Base-by-base conservation (phyloP, 108 stramenopile genomes). In the Nannochloropsis gaditana region DNA sequence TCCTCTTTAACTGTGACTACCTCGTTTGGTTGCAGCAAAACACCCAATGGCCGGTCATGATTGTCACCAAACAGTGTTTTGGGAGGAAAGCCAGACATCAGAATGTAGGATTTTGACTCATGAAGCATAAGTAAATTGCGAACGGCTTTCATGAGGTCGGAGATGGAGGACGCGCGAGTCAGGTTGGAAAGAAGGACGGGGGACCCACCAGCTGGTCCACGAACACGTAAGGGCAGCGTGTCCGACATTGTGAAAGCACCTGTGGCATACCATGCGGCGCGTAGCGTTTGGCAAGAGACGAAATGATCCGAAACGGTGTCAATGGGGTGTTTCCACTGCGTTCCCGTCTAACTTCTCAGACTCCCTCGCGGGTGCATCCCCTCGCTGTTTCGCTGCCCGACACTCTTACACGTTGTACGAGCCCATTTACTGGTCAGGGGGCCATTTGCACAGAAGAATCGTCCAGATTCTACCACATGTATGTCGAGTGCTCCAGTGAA, bases 71-170 rank as follows among this genome's bases (percentile, higher is more conserved):
- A 15, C 15, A 73, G 59, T n/a, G 59, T 15, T 15, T n/a, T 15
- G 19, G 59, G 59, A n/a, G 59, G 59, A 73, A 73, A 73, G 59
- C 59, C 59, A n/a, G 59, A 15, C 59, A 73, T 15, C 59, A 50
- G 0, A 15, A 50, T 15, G 15, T 11, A 11, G 15, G 15, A 10
- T 11, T 50, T 50, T 0, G 47, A 50, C 47, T 50, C 47, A 15
- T 10, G 47, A 10, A 50, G 15, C 11, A 11, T 50, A 11, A 50
- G 47, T 10, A 10, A 10, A 15, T 11, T 11, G 47, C 47, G 47
- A 15, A 50, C 15, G 47, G 47, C 47, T 10, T 15, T 11, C 15
- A 11, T 15, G 47, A 50, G 47, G 11, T 50, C 47, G 15, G 47
- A 11, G 15, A 50, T 15, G 47, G 47, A 11, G 47, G 47, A 50